These are phyloP conservation scores for Venturia nashicola DNA, from an alignment of 2,329 filamentous ascomycete genomes.

Conservation along the genomic window DNA sequence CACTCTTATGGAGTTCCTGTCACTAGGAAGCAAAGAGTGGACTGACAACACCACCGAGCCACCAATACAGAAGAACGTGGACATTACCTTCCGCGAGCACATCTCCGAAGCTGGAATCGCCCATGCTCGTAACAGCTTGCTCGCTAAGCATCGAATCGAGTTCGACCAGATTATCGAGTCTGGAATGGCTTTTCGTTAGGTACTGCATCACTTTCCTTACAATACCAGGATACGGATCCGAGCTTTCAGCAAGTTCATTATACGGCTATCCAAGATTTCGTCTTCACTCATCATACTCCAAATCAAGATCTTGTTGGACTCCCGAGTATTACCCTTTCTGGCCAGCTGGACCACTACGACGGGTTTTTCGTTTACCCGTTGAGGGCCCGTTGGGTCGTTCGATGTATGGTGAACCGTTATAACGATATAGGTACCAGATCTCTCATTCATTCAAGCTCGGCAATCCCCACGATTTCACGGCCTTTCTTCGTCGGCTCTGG, in stretches of 20 bases:
- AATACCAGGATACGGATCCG: neutral
- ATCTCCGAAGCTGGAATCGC: constrained; percentile 6
- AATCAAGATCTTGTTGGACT: neutral
- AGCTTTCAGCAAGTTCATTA: neutral
- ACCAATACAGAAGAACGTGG: neutral
- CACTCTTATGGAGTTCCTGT: neutral
- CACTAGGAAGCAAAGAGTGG: neutral
- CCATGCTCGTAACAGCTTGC: neutral
- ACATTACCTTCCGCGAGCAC: neutral
- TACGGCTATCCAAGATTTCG: neutral
- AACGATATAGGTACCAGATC: neutral
- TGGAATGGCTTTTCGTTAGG: constrained; percentile 1
- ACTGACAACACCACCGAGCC: neutral
- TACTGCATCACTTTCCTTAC: neutral
- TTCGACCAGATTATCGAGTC: constrained; percentile 2
- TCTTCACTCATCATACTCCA: neutral
- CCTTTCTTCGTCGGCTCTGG: neutral
- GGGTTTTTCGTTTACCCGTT: neutral
- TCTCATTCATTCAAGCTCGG: neutral
- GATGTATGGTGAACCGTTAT: neutral
- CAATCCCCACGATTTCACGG: neutral
- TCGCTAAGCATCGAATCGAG: constrained; percentile 1
- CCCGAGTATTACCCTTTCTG: neutral
- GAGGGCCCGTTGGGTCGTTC: neutral
- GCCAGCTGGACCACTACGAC: neutral